A percentile compares a stretch with the other conserved stretches of the same genome.
These are phyloP conservation scores for Salvia miltiorrhiza DNA, from an alignment of 257 asterid species.

Conservation along the genomic window DNA sequence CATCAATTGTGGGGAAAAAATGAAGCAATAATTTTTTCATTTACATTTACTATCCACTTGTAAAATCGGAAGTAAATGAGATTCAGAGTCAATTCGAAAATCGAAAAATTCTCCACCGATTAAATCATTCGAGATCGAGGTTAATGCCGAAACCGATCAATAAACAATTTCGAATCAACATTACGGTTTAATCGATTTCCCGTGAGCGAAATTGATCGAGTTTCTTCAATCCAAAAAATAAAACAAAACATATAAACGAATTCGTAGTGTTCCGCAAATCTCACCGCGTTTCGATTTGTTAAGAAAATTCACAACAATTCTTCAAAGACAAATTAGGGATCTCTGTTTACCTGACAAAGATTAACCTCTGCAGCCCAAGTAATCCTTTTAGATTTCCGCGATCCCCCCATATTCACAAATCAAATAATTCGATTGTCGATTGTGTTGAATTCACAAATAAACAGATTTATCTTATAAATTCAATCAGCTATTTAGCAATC, in stretches of 20 bases:
- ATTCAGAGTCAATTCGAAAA: neutral
- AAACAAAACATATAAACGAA: neutral
- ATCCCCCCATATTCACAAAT: conserved; percentile 67
- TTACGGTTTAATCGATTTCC: neutral
- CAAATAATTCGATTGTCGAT: conserved; percentile 16
- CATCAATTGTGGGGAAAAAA: no score
- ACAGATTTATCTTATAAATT: conserved; percentile 13
- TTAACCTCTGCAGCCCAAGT: conserved; percentile 87
- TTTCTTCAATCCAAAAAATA: neutral
- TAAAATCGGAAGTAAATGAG: neutral
- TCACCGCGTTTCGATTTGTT: neutral
- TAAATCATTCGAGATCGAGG: neutral
- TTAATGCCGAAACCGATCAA: neutral
- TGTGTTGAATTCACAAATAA: conserved; percentile 32
- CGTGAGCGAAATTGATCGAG: neutral
- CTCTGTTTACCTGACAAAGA: conserved; percentile 85
- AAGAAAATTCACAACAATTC: neutral
- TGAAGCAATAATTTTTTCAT: neutral
- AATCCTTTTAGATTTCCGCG: conserved; percentile 82
- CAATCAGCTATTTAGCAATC: conserved; percentile 26
- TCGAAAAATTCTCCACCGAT: neutral
- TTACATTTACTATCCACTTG: neutral
- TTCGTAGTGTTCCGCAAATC: neutral
- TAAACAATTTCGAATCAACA: neutral
- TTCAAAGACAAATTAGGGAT: neutral